These are phyloP conservation scores for Dactylellina cionopaga DNA, from an alignment of 2,329 filamentous ascomycete genomes.

Conservation along the genomic window DNA sequence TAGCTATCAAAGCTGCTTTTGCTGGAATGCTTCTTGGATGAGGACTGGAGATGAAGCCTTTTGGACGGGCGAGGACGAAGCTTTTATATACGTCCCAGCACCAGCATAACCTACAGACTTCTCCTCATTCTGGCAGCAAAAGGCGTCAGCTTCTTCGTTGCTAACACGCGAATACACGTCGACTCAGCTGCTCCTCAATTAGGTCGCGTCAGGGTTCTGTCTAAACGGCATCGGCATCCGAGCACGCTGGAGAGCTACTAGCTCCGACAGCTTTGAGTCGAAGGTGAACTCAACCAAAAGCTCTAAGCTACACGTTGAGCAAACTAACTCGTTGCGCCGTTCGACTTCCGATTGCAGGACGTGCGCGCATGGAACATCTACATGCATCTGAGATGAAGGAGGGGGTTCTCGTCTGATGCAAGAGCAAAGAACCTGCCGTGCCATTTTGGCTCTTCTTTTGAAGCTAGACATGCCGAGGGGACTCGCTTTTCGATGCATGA, in stretches of 20 bases:
- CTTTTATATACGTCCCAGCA: constrained; percentile 33
- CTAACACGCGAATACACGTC: constrained; percentile 1
- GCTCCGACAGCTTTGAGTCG: constrained; percentile 21
- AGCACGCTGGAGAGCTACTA: constrained; percentile 28
- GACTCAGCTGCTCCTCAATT: constrained; percentile 2
- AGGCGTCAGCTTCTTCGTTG: background rate
- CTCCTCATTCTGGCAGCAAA: no score
- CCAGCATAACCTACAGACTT: no score
- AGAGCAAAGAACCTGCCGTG: constrained; percentile 27
- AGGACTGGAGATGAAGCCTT: constrained; percentile 19
- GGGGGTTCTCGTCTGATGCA: no score
- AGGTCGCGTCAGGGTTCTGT: constrained; percentile 8
- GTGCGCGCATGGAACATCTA: constrained; percentile 22
- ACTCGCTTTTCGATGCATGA: constrained; percentile 1
- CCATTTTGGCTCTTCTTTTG: constrained; percentile 41
- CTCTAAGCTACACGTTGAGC: constrained; percentile 8
- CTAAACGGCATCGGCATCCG: constrained; percentile 29
- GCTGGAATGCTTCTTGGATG: constrained; percentile 28
- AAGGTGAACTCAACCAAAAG: background rate
- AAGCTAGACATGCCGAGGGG: constrained; percentile 3
- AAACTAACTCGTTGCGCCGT: constrained; percentile 8
- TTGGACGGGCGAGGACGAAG: constrained; percentile 17
- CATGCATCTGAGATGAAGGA: constrained; percentile 26
- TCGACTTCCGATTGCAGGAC: constrained; percentile 24
- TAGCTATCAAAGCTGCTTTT: constrained; percentile 46